phyloP scores from a whole-genome alignment of 257 asterid genomes.

The Asclepias syriaca region DNA sequence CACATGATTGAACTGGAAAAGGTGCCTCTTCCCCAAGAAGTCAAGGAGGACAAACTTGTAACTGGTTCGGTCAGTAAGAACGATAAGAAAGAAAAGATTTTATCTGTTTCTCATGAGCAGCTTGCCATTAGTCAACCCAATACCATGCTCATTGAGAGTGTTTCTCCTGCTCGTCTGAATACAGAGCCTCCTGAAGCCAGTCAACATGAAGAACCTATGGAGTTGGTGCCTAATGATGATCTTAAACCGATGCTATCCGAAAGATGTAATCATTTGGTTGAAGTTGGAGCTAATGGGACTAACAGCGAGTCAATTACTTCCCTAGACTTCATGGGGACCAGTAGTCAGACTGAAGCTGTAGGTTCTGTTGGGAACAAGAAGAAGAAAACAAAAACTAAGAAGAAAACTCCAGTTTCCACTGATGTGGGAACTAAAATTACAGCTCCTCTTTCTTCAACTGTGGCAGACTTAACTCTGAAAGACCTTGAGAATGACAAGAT shows the following conservation, averaged over 20 bases:
- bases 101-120: constrained; percentile 7
- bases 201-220: constrained; percentile 9
- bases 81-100: constrained; percentile 13
- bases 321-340: not conserved
- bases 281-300: constrained; percentile 12
- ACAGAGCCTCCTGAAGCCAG: constrained; percentile 12
- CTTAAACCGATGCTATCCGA: constrained; percentile 14
- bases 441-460: constrained; percentile 14
- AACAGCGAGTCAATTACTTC: constrained; percentile 6
- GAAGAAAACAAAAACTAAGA: constrained; percentile 25
- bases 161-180: constrained; percentile 2
- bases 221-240: constrained; percentile 17
- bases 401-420: constrained; percentile 17
- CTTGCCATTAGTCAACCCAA: not conserved
- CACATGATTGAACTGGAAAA: constrained; percentile 13
- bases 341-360: constrained; percentile 5
- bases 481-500: constrained; percentile 12
- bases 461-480: not conserved
- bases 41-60: constrained; percentile 5
- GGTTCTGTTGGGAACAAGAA: constrained; percentile 9
- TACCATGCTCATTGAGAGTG: not conserved
- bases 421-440: constrained; percentile 12
- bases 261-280: constrained; percentile 4
- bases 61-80: constrained; percentile 10
- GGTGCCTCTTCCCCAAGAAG: constrained; percentile 15